Base-by-base conservation (phyloP, 345 rosid genomes). In the Citrus reticulata region DNA sequence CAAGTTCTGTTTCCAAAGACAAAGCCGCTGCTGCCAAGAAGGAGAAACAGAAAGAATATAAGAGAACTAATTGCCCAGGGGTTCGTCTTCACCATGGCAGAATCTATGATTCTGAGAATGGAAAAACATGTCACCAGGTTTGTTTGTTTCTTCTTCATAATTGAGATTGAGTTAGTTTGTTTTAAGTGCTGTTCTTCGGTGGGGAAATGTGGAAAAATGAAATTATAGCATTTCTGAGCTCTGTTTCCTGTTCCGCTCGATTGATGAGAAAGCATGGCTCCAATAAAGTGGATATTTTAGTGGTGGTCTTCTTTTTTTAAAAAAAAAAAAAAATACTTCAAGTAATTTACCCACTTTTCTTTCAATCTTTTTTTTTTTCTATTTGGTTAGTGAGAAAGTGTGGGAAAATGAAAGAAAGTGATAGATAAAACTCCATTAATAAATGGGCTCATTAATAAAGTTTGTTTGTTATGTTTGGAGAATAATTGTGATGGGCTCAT, bases 101-200 rank as follows among this genome's bases (percentile, higher is more conserved):
- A 70, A 86, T 88, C 55, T 89, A 88, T 29, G 92, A 92, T 82
- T 84, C 95, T 16, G 80, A 83, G 25, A 86, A 86, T 20, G 93
- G 96, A n/a, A 91, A 88, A 79, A 89, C 89, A 8, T 93, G 97
- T 80, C 97, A 94, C 68, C 96, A 92, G 89, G 98, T 93, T 59
- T 40, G 10, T 7, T 0, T 51, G 11, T 69, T 40, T 35, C 39
- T 71, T 51, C 69, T 65, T 34, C 16, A 7, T 10, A 46, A 11
- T 9, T n/a, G 32, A 66, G 55, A 73, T 58, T 55, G 25, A 29
- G 37, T 27, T 70, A 17, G 57, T 54, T 54, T 27, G 60, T 20
- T 57, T 39, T 29, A 6, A 29, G n/a, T 57, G 20, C 32, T 2
- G 8, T 32, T 75, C 59, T 59, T 67, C 58, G 77, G 60, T 63